phyloP scores from a whole-genome alignment of 2,329 filamentous ascomycete species.

The Aspergillus pseudoviridinutans region DNA sequence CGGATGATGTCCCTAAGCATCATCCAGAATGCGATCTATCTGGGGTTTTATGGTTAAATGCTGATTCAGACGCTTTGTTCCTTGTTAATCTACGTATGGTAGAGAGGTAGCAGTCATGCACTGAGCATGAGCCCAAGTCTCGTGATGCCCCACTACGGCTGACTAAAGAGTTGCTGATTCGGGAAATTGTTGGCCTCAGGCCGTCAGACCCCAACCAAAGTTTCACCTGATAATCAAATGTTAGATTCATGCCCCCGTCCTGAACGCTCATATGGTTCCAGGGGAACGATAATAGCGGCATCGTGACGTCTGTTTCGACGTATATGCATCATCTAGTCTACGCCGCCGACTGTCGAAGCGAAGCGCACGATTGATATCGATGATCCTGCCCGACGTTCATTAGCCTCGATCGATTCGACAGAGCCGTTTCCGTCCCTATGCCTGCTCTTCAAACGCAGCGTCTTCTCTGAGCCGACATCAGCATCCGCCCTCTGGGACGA shows the following conservation, averaged over 20 bases:
- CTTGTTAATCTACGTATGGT: too few relatives aligned
- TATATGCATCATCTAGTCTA: not conserved
- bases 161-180: constrained; percentile 11
- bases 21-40: not conserved
- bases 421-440: constrained; percentile 24
- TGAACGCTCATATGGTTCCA: not conserved
- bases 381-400: constrained; percentile 13
- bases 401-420: constrained; percentile 8
- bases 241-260: not conserved
- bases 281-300: not conserved
- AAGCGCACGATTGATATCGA: not conserved
- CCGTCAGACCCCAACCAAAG: constrained; percentile 3
- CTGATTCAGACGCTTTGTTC: not conserved
- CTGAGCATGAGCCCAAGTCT: not conserved
- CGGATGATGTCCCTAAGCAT: not conserved
- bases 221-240: constrained; percentile 1
- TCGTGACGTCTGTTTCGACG: not conserved
- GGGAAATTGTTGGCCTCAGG: constrained; percentile 5
- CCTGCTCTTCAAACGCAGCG: constrained; percentile 8
- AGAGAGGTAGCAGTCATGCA: not conserved
- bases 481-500: not conserved
- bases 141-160: constrained; percentile 9
- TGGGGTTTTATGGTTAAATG: not conserved
- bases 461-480: constrained; percentile 2
- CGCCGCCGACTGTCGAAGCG: not conserved